Evolutionary conservation across 768 basidiomycete genomes (phyloP).

Genomic region (Royoungia palumana): DNA sequence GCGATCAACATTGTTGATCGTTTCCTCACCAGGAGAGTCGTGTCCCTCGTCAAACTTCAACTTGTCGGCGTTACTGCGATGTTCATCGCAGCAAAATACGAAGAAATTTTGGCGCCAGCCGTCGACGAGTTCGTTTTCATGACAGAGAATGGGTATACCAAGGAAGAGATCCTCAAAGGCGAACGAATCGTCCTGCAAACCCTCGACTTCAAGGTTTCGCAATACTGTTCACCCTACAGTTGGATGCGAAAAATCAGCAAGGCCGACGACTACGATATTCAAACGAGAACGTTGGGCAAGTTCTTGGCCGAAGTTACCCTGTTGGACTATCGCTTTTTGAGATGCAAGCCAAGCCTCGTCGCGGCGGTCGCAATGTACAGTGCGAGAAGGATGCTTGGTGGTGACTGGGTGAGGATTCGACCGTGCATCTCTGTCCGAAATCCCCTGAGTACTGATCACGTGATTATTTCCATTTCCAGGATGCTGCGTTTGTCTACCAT

Average conservation of each 20-base stretch:
- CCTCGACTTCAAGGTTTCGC: conserved; percentile 91
- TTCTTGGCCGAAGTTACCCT: conserved; percentile 96
- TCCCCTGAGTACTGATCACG: conserved; percentile 22
- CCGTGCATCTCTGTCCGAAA: conserved; percentile 10
- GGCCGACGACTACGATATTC: conserved; percentile 97
- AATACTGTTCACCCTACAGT: conserved; percentile 98
- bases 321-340: conserved; percentile 87
- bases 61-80: conserved; percentile 98
- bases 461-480: conserved; percentile 49
- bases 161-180: conserved; percentile 97
- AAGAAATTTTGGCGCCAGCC: conserved; percentile 95
- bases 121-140: conserved; percentile 99
- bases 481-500: conserved; percentile 88
- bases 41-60: conserved; percentile 87
- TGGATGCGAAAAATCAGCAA: conserved; percentile 99
- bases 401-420: conserved; percentile 81
- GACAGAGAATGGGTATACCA: conserved; percentile 92
- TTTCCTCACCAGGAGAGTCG: conserved; percentile 84
- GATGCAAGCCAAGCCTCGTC: conserved; percentile 88
- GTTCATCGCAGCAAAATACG: conserved; percentile 99
- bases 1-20: conserved; percentile 96
- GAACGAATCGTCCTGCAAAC: conserved; percentile 95
- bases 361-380: conserved; percentile 98
- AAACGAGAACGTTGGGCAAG: conserved; percentile 95
- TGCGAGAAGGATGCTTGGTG: conserved; percentile 88